These are phyloP conservation scores for Rhodotorula mucilaginosa DNA, from an alignment of 1,284 basidiomycete genomes.

Conservation along the genomic window DNA sequence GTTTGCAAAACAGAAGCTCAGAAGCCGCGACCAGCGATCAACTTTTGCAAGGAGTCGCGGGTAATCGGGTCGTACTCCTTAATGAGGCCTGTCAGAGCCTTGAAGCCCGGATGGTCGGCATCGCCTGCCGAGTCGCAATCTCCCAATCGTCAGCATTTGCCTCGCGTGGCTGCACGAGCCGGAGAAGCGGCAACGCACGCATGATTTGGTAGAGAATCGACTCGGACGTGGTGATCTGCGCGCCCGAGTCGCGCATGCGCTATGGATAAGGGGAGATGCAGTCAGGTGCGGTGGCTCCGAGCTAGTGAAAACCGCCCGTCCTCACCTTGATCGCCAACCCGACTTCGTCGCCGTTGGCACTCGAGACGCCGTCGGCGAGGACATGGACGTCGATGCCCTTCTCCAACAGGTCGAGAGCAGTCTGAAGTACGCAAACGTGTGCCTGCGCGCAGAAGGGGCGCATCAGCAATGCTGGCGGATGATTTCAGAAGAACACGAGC, in stretches of 20 bases:
- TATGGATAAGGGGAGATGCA: constrained; percentile 44
- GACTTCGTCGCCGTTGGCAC: constrained; percentile 62
- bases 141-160: background rate
- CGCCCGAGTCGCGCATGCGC: constrained; percentile 69
- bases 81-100: constrained; percentile 66
- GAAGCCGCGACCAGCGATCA: constrained; percentile 39
- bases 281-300: constrained; percentile 42
- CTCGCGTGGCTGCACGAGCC: background rate
- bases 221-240: constrained; percentile 75
- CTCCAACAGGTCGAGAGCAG: constrained; percentile 54
- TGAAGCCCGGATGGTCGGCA: constrained; percentile 67
- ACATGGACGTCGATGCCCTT: constrained; percentile 61
- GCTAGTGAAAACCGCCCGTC: background rate
- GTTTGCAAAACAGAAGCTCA: background rate
- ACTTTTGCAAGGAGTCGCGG: constrained; percentile 45
- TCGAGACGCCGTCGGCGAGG: constrained; percentile 79
- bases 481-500: background rate
- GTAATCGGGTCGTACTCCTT: constrained; percentile 73
- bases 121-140: constrained; percentile 55
- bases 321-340: constrained; percentile 50
- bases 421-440: constrained; percentile 71
- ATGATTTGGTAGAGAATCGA: constrained; percentile 75
- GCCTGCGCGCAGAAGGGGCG: constrained; percentile 54
- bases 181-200: constrained; percentile 49
- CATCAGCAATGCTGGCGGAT: constrained; percentile 8